Evolutionary conservation across 2,329 filamentous ascomycete species (phyloP), one percentile per base, ranked within the genome.

Genomic region (Saccharata proteae): DNA sequence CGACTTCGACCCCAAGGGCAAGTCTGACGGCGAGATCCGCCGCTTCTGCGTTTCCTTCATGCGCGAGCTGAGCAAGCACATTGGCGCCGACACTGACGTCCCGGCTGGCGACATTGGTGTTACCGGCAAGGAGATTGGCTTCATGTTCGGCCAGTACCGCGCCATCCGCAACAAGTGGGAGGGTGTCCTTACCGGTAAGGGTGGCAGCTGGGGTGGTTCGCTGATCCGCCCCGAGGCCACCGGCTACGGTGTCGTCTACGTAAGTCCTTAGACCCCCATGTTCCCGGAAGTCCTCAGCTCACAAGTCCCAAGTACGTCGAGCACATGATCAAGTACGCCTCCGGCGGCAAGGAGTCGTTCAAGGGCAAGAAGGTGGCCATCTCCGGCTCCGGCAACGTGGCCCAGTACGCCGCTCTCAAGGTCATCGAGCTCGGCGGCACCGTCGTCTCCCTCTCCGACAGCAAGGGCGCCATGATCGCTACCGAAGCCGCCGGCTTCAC

Each of bases 1-100:
- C 58, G 90, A 96, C 69, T 96, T 98, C 59, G 85, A 96, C 64
- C 90, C 90, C 60, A 98, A 96, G 75, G 86, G 85, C 67, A 96
- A 94, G 74, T 81, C 79, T 34, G 86, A 98, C 64, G 81, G 76
- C 58, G 90, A 96, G 73, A 96, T 96, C 65, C 82, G 90, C 54
- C 82, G 83, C 56, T 96, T 98, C 74, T 96, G 88, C 68, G 76
- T 80, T 43, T 65, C 85, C 38, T 98, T 96, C 71, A 96, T 96
- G 90, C 77, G 77, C 48, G 83, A 94, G 69, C 75, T 98, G 40
- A 80, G 72, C 68, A 85, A 83, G 65, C 86, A 96, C 73, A 96
- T 96, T 55, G 85, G 90, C 36, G 84, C 84, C 44, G 81, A 93
- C 61, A 93, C 84, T 27, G 90, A 96, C 55, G 85, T 98, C 16